Evolutionary conservation across 2,329 filamentous ascomycete genomes (phyloP).

Genomic region (Rhinocladiella similis): DNA sequence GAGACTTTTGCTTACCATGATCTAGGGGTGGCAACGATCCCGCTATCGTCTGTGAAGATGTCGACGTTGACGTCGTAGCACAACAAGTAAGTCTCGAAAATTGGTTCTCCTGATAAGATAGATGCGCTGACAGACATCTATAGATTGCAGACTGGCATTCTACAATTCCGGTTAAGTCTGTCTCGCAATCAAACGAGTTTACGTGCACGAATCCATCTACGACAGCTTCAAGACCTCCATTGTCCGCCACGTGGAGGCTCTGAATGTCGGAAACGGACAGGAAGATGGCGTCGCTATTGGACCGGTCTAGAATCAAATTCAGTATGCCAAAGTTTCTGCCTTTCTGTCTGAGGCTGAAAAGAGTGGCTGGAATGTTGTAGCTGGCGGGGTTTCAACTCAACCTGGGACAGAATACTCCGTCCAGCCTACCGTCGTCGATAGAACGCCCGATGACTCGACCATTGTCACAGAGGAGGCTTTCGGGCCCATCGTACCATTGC

Average conservation of each 20-base stretch:
- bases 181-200: slow-evolving; percentile 64
- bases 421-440: slow-evolving; percentile 58
- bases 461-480: slow-evolving; percentile 63
- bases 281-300: slow-evolving; percentile 53
- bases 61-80: slow-evolving; percentile 66
- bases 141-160: slow-evolving; percentile 13
- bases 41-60: slow-evolving; percentile 64
- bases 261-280: slow-evolving; percentile 33
- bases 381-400: slow-evolving; percentile 45
- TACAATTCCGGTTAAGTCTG: slow-evolving; percentile 65
- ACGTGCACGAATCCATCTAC: slow-evolving; percentile 62
- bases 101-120: background rate
- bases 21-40: slow-evolving; percentile 62
- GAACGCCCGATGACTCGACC: slow-evolving; percentile 55
- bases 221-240: slow-evolving; percentile 65
- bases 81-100: slow-evolving; percentile 47
- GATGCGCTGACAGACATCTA: background rate
- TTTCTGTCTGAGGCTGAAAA: slow-evolving; percentile 58
- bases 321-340: slow-evolving; percentile 60
- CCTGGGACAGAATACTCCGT: slow-evolving; percentile 54
- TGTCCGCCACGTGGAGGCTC: slow-evolving; percentile 55
- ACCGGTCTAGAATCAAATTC: slow-evolving; percentile 65
- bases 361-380: slow-evolving; percentile 54
- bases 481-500: slow-evolving; percentile 63
- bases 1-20: background rate